Evolutionary conservation across 768 basidiomycete species (phyloP).

Genomic region (Phaeotremella fagi): DNA sequence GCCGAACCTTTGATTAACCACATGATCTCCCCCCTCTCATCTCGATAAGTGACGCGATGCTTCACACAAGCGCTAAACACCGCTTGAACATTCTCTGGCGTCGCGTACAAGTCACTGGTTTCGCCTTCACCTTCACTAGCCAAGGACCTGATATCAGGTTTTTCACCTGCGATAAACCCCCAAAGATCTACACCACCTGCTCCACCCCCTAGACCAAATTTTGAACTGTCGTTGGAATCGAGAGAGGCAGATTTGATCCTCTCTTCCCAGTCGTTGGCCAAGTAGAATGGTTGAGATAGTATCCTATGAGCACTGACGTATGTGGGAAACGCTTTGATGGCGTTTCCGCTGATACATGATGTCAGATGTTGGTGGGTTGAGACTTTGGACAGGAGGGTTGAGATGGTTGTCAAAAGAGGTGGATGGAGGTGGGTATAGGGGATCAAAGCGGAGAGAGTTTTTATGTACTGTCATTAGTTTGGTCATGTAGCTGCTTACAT

Average conservation of each 20-base stretch:
- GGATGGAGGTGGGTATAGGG: slow-evolving; percentile 39
- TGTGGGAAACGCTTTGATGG: slow-evolving; percentile 12
- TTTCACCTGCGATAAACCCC: slow-evolving; percentile 33
- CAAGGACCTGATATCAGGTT: slow-evolving; percentile 10
- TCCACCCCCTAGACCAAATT: no score
- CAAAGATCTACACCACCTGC: slow-evolving; percentile 35
- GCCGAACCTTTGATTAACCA: slow-evolving; percentile 32
- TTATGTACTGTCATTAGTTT: no score
- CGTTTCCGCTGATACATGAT: slow-evolving; percentile 18
- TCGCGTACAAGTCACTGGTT: slow-evolving; percentile 21
- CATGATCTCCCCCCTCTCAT: slow-evolving; percentile 29
- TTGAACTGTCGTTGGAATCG: no score
- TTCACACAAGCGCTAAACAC: slow-evolving; percentile 13
- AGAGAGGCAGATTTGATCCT: no score
- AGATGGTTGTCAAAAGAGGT: slow-evolving; percentile 27
- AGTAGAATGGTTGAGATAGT: slow-evolving; percentile 15
- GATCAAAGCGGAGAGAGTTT: slow-evolving; percentile 12
- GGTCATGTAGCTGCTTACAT: no score
- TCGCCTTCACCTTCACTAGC: not conserved
- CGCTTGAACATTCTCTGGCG: slow-evolving; percentile 20
- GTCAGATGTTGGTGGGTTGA: slow-evolving; percentile 22
- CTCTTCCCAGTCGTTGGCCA: slow-evolving; percentile 17
- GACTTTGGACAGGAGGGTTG: slow-evolving; percentile 31
- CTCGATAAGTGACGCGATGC: slow-evolving; percentile 24
- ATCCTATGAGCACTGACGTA: slow-evolving; percentile 31